Base-by-base conservation (phyloP, 805 yeast species). In the Saccharomyces kudriavzevii region DNA sequence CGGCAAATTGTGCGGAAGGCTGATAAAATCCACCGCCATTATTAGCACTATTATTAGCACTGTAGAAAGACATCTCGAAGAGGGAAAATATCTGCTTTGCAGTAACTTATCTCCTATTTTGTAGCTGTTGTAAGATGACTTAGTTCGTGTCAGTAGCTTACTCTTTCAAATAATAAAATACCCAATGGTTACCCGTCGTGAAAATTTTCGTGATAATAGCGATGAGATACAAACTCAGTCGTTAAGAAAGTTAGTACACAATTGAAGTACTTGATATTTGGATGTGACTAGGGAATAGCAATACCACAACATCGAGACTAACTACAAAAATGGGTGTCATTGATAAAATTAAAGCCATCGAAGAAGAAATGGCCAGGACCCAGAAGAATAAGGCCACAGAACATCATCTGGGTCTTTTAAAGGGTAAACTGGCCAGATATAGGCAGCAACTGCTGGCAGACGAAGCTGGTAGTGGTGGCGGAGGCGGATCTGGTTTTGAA, bases 371-470 rank as follows among this genome's bases (percentile, higher is more conserved):
- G 77, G 82, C 96, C 31, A 80, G 97, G 57, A 92, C 99, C 30
- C 99, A 92, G 69, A 92, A 94, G 76, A 92, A 92, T 68, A 92
- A 92, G 73, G 98, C 99, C 58, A 92, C 99, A 0, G 98, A 92
- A 75, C 91, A 94, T 70, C 99, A 92, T 69, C 78, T 92, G 65
- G 98, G 99, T 58, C 79, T 92, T 25, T 76, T 94, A 52, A 91
- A 92, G 72, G 99, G 98, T 52, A 94, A 92, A 69, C 79, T 94
- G 46, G 99, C 99, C 9, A 78, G 96, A 58, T 87, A 87, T 65
- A 80, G 98, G 66, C 84, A 95, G 64, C 96, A 92, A 75, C 77
- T 92, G 50, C 76, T 92, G 48, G 97, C 91, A 60, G 98, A 97
- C 5, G 85, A 88, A 46, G 85, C 92, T 0, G 76, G 83, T 1